Evolutionary conservation across 495 filamentous ascomycete species (phyloP).

Genomic region (Penicillium chermesinum): DNA sequence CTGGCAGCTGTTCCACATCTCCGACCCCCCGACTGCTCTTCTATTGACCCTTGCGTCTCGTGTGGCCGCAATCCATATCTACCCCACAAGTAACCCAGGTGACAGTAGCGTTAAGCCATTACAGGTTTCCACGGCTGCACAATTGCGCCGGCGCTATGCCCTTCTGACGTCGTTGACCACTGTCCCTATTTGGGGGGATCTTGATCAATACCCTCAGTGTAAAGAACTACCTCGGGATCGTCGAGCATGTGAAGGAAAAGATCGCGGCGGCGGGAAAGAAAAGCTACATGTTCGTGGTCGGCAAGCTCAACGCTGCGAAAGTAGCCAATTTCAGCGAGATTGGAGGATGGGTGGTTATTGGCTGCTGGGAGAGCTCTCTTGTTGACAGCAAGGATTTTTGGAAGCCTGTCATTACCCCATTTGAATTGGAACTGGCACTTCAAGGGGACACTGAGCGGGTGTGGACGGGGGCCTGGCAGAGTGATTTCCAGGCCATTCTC

Average conservation of each 20-base stretch:
- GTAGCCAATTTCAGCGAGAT: conserved; percentile 94
- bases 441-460: conserved; percentile 62
- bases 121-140: conserved; percentile 46
- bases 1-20: conserved; percentile 86
- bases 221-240: conserved; percentile 78
- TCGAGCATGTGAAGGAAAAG: conserved; percentile 61
- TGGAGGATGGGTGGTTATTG: conserved; percentile 93
- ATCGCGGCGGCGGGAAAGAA: conserved; percentile 83
- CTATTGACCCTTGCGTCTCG: conserved; percentile 84
- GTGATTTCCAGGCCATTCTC: conserved; percentile 61
- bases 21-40: conserved; percentile 74
- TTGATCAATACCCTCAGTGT: conserved; percentile 92
- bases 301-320: conserved; percentile 93
- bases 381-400: conserved; percentile 82
- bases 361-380: conserved; percentile 94
- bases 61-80: conserved; percentile 71
- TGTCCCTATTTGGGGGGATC: conserved; percentile 80
- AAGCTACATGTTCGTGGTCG: conserved; percentile 91
- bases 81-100: conserved; percentile 49
- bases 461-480: conserved; percentile 73
- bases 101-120: conserved; percentile 34
- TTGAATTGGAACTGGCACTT: conserved; percentile 75
- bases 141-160: conserved; percentile 81
- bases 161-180: conserved; percentile 77
- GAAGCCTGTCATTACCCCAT: conserved; percentile 84